Percentiles rank a stretch among this genome's conserved stretches.
These are phyloP conservation scores for Oenanthe javanica DNA, from an alignment of 140 eudicot genomes.

Conservation along the genomic window DNA sequence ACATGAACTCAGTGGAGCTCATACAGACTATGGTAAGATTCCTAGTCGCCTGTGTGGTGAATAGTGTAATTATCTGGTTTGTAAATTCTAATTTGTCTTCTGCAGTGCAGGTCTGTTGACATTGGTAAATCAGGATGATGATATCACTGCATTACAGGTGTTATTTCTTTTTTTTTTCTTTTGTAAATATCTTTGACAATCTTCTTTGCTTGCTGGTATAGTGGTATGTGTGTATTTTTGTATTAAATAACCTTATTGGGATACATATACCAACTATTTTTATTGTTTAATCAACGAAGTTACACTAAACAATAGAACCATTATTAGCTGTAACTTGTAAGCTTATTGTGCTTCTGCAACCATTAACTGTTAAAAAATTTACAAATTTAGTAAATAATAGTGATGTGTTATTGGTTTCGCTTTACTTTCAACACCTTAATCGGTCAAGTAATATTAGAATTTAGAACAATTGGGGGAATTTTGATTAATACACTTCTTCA, in stretches of 20 bases:
- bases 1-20: constrained; percentile 79
- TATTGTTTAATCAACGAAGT: background rate
- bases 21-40: constrained; percentile 83
- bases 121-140: constrained; percentile 89
- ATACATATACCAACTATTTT: background rate
- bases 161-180: background rate
- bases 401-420: background rate
- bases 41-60: constrained; percentile 5
- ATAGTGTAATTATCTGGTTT: background rate
- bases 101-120: constrained; percentile 65
- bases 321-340: background rate
- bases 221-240: background rate
- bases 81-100: background rate
- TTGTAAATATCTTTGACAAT: background rate
- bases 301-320: background rate
- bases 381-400: background rate
- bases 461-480: background rate
- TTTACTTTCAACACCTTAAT: background rate
- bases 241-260: background rate
- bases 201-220: background rate
- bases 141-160: constrained; percentile 87
- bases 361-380: background rate
- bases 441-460: background rate
- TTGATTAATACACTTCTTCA: background rate
- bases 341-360: background rate